Evolutionary conservation across 768 basidiomycete genomes (phyloP), one percentile per base, ranked within the genome.

Genomic region (Porphyrellus cyaneotinctus): DNA sequence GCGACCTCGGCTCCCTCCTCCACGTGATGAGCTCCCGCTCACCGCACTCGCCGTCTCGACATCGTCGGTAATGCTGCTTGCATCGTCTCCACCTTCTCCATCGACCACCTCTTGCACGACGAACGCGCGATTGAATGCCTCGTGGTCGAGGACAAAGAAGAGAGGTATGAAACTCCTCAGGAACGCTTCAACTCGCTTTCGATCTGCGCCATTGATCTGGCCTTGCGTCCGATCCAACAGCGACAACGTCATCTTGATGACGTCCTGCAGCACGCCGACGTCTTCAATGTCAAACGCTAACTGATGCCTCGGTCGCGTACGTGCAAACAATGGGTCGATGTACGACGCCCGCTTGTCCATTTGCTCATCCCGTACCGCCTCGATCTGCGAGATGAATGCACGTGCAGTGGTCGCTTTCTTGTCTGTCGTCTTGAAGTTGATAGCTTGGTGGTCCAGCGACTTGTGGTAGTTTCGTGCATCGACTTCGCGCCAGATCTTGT

Each of bases 401-500:
- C 91, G 91, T 24, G 82, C 72, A 4, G 83, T 82, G 49, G 86
- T 78, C 22, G 83, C 78, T 64, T 89, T 91, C 79, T 97, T 97
- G 74, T 99, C 97, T 33, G 78, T 79, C 32, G 81, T 77, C 75
- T 94, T 95, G 82, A 95, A 97, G 45, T 81, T 80, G 65, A 95
- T 88, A 10, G 85, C 90, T 67, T 95, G 92, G 63, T 95, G 91
- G 66, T 99, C 95, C 62, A 98, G 78, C 47, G 89, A 87, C 75
- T 93, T 94, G 71, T 85, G 81, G 65, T 90, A 97, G 72, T 98
- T 98, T 61, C 90, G 79, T 24, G 91, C 90, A 61, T 98, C 92
- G 26, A 95, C 91, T 72, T 97, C 95, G 46, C 95, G 75, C 97
- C 97, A 99, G 47, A 97, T 89, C 68, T 95, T 91, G 73, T 97